Percentiles rank a stretch among this genome's conserved stretches.
phyloP scores from a whole-genome alignment of 2,329 filamentous ascomycete species.

The Fusarium udum region DNA sequence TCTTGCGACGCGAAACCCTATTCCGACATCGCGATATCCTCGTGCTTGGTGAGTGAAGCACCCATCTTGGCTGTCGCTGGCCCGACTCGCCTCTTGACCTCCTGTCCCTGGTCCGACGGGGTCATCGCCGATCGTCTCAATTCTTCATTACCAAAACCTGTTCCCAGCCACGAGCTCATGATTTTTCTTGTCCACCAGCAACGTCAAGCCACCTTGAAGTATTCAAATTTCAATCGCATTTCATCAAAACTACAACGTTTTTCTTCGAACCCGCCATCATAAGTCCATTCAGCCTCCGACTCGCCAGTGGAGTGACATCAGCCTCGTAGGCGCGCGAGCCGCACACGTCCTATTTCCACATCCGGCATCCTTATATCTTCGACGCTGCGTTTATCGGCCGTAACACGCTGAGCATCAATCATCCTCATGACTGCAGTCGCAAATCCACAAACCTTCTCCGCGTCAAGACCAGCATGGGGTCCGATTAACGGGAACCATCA shows the following conservation, averaged over 20 bases:
- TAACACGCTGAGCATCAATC: constrained; percentile 30
- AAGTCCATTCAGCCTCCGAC: constrained; percentile 1
- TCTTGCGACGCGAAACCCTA: constrained; percentile 38
- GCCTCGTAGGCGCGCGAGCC: constrained; percentile 33
- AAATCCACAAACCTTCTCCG: constrained; percentile 69
- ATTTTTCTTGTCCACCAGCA: constrained; percentile 34
- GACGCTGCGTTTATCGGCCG: constrained; percentile 36
- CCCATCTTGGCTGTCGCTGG: constrained; percentile 29
- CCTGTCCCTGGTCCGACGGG: constrained; percentile 15
- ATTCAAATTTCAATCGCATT: constrained; percentile 21
- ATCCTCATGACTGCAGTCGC: constrained; percentile 74
- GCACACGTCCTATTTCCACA: constrained; percentile 34
- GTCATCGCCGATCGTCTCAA: constrained; percentile 29
- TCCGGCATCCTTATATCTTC: constrained; percentile 28
- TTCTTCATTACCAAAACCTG: constrained; percentile 34
- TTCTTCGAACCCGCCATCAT: constrained; percentile 4
- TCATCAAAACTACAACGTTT: constrained; percentile 1
- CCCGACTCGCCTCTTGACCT: constrained; percentile 23
- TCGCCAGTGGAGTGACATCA: constrained; percentile 36
- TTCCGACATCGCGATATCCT: constrained; percentile 41
- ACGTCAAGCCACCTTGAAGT: constrained; percentile 15
- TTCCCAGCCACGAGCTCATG: constrained; percentile 36
- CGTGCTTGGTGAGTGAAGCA: constrained; percentile 40
- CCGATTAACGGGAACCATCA: constrained; percentile 68
- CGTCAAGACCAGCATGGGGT: constrained; percentile 72